Percentiles rank a stretch among this genome's conserved stretches.
Conservation (phyloP, 495 filamentous ascomycete genomes). For the Xylaria cubensis region DNA sequence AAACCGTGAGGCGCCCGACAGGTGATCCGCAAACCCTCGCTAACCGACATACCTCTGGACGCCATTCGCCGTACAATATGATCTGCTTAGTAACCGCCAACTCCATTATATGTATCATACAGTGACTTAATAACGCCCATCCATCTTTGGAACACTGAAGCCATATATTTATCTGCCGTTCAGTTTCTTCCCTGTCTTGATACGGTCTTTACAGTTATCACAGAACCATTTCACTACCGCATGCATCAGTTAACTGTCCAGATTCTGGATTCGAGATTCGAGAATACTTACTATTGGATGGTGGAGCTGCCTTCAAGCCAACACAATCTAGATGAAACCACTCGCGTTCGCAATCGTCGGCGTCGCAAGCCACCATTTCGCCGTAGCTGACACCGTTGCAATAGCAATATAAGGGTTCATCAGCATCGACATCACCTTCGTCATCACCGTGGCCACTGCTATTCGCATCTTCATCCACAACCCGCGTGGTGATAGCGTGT, state of each 20-base stretch:
- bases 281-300: slow-evolving; percentile 74
- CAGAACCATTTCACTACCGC: slow-evolving; percentile 86
- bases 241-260: slow-evolving; percentile 26
- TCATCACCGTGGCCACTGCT: slow-evolving; percentile 47
- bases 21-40: slow-evolving; percentile 15
- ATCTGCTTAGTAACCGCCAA: slow-evolving; percentile 18
- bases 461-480: slow-evolving; percentile 46
- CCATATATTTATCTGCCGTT: slow-evolving; percentile 43
- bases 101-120: slow-evolving; percentile 25
- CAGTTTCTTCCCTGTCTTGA: slow-evolving; percentile 57
- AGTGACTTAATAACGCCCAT: slow-evolving; percentile 13
- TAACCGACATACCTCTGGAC: slow-evolving; percentile 22
- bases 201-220: slow-evolving; percentile 79
- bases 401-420: slow-evolving; percentile 90
- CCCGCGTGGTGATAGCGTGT: slow-evolving; percentile 35
- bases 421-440: slow-evolving; percentile 72
- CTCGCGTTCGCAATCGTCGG: slow-evolving; percentile 81
- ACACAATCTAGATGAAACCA: slow-evolving; percentile 98
- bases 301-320: slow-evolving; percentile 83
- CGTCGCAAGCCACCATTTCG: slow-evolving; percentile 98
- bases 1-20: slow-evolving; percentile 9
- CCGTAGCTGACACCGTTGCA: slow-evolving; percentile 94
- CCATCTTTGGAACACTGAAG: not conserved
- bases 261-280: not conserved
- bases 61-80: slow-evolving; percentile 27